Base-by-base conservation (phyloP, 2,329 filamentous ascomycete species). In the Colletotrichum aenigma region DNA sequence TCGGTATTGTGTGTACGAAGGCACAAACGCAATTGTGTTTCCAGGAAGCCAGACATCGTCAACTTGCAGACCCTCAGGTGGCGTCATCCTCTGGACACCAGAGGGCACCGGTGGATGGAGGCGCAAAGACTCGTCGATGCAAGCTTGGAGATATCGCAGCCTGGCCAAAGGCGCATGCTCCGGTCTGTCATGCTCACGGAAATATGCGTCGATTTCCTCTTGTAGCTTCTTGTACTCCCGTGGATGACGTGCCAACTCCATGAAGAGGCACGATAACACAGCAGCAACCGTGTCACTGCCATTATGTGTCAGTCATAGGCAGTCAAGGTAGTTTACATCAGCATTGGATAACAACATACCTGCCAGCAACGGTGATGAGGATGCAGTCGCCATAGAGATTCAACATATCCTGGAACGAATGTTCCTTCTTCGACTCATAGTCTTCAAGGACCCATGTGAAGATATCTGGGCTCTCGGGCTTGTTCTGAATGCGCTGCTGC, bases 111-210 rank as follows among this genome's bases (percentile, higher is more conserved):
- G 78, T 2, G 85, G 85, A 36, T 84, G 79, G 1, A 87, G 75
- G 0, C 86, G 81, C n/a, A 87, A 78, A 0, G 83, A 65, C 71
- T 88, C 86, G 52, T 87, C 82, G 38, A 88, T 84, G 10, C 80
- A 78, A 3, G 82, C 86, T 43, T 83, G 80, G 2, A 86, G 80
- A 32, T 81, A 78, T 4, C 72, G 67, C 28, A 82, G 70, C 34
- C 77, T 79, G 3, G 77, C 74, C 0, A 82, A 70, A 1, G 48
- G 24, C 68, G 77, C 70, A 21, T 74, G 68, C 12, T 79, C 79
- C 4, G 70, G 55, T 12, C 38, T 26, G 7, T 70, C 65, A 3
- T 77, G 36, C 9, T 75, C 66, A 6, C 61, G 65, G 8, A 77
- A 73, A 24, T 79, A 78, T 16, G 58, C 67, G 15, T 82, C 81